Evolutionary conservation across 1,284 basidiomycete genomes (phyloP).

Genomic region (Neotropicomus parvogracilis): DNA sequence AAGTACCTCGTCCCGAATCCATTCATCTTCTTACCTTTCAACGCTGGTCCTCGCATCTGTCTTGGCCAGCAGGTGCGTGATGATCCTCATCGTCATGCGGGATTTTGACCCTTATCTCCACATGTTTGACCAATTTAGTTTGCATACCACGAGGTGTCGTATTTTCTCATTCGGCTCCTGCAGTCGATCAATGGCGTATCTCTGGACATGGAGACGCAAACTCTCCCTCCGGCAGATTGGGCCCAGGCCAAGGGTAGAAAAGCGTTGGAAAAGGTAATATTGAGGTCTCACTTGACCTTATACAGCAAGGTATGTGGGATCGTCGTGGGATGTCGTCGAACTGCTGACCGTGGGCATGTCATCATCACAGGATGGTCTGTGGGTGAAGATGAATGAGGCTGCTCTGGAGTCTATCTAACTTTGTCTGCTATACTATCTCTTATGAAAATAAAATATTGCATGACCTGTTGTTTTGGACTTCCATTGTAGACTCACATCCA

Average conservation of each 20-base stretch:
- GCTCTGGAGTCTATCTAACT: too few species aligned
- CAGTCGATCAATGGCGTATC: conserved; percentile 35
- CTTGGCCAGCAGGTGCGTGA: conserved; percentile 42
- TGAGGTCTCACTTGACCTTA: conserved; percentile 47
- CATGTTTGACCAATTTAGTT: conserved; percentile 23
- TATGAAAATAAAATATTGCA: too few species aligned
- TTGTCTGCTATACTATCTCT: too few species aligned
- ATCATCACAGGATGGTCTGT: conserved; percentile 24
- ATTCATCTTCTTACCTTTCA: conserved; percentile 49
- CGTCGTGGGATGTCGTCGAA: background rate
- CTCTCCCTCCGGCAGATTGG: conserved; percentile 29
- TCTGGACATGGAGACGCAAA: conserved; percentile 33
- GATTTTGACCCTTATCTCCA: too few species aligned
- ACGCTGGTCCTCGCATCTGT: conserved; percentile 48
- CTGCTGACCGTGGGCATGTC: too few species aligned
- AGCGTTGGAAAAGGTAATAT: conserved; percentile 27
- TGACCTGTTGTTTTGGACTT: too few species aligned
- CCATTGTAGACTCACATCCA: too few species aligned
- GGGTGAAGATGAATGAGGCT: conserved; percentile 11
- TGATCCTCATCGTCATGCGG: background rate
- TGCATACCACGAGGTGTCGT: conserved; percentile 41
- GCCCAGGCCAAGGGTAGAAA: conserved; percentile 22
- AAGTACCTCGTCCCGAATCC: conserved; percentile 32
- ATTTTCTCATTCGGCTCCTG: conserved; percentile 39
- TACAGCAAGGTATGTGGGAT: conserved; percentile 35